Evolutionary conservation across 441 rosid species (phyloP), one percentile per base, ranked within the genome.

Genomic region (Erodium texanum): DNA sequence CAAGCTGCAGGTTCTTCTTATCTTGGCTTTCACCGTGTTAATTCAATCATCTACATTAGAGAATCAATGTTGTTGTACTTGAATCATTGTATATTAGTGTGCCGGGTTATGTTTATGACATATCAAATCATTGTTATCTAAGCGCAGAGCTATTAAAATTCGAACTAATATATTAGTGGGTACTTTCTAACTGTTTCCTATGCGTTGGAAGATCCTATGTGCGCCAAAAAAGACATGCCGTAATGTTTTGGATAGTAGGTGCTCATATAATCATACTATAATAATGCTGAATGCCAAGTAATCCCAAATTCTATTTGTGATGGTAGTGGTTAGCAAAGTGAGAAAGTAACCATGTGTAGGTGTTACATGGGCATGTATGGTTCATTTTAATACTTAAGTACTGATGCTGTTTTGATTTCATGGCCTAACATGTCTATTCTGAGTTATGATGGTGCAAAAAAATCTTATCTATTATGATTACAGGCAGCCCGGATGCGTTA

Each of bases 401-500:
- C 38, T 62, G 18, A 2, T 50, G 24, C 24, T 27, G 45, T 54
- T 20, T 14, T 24, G 68, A 38, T 29, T 27, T 24, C 48, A 10
- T 22, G 34, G 32, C 27, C 3, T 58, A 41, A 32, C 72, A 52
- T 70, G 18, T 0, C 74, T 41, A 68, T 32, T 34, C 27, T 15
- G 16, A 1, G 7, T 22, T 59, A 54, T 65, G 65, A 66, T 15
- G 38, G 54, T 70, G 24, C 61, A 64, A 27, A 64, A 75, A 64
- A 18, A 68, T 66, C 61, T 68, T 50, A 50, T 50, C 7, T 15
- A 50, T 16, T 50, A n/a, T 54, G 78, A 43, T 77, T 74, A 71
- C 78, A 93, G 96, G 97, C 99, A 41, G 93, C 99, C 75, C 87
- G 99, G 73, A 93, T 93, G 99, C 96, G 99, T 32, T 93, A 79